phyloP scores from a whole-genome alignment of 2,329 filamentous ascomycete genomes.

The Colletotrichum liriopes region DNA sequence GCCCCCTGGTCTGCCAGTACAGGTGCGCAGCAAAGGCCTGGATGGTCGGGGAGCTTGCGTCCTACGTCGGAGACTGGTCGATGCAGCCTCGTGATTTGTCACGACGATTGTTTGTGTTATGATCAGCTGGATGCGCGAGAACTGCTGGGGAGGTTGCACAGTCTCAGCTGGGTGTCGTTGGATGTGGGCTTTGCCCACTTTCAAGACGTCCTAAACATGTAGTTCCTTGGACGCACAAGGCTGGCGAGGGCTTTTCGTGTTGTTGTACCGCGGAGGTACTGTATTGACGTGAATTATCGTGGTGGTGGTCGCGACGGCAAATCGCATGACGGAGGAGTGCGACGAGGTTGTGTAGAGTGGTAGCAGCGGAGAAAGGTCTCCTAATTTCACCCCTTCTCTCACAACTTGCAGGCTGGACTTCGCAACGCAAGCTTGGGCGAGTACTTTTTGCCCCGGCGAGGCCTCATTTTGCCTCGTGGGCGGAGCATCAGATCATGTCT shows the following conservation, averaged over 20 bases:
- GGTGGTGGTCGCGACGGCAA: conserved; percentile 13
- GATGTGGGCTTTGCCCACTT: conserved; percentile 37
- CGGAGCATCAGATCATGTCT: not conserved
- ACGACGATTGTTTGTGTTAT: conserved; percentile 18
- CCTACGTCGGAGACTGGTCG: not conserved
- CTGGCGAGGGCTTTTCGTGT: not conserved
- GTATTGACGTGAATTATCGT: not conserved
- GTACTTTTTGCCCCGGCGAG: not conserved
- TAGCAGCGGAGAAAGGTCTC: not conserved
- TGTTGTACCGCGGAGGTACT: not conserved
- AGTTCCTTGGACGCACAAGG: conserved; percentile 7
- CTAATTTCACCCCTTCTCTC: not conserved
- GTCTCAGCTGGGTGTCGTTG: conserved; percentile 39
- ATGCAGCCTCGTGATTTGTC: conserved; percentile 34
- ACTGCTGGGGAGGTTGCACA: conserved; percentile 27
- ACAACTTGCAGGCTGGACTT: no score
- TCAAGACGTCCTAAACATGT: conserved; percentile 1
- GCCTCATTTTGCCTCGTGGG: not conserved
- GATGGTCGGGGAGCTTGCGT: conserved; percentile 7
- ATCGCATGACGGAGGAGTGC: not conserved
- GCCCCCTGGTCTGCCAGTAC: not conserved
- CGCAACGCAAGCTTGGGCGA: not conserved
- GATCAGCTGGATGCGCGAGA: conserved; percentile 36
- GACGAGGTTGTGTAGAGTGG: not conserved
- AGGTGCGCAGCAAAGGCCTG: conserved; percentile 2